Evolutionary conservation across 306 rosid genomes (phyloP).

Genomic region (Echinosophora koreensis): DNA sequence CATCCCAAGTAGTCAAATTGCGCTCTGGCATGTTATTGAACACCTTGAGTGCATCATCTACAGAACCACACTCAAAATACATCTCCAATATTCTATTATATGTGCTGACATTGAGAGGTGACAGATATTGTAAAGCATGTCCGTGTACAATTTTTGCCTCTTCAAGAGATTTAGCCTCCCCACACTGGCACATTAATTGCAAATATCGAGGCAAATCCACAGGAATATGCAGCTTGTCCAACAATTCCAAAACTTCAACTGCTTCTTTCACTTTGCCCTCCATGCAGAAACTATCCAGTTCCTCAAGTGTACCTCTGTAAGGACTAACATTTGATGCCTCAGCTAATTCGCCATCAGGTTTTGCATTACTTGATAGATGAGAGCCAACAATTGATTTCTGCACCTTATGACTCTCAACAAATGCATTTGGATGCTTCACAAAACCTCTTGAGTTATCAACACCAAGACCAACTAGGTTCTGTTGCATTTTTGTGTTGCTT

Average conservation of each 20-base stretch:
- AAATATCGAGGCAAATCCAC: constrained; percentile 64
- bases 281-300: constrained; percentile 65
- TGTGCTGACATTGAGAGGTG: constrained; percentile 66
- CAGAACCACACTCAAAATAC: constrained; percentile 82
- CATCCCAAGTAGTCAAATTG: constrained; percentile 85
- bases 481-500: constrained; percentile 29
- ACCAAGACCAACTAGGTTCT: constrained; percentile 37
- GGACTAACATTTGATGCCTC: constrained; percentile 49
- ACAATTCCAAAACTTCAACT: constrained; percentile 59
- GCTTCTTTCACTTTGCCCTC: constrained; percentile 86
- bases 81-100: constrained; percentile 75
- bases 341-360: constrained; percentile 40
- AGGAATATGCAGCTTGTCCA: constrained; percentile 55
- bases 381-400: constrained; percentile 49
- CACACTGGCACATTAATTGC: constrained; percentile 64
- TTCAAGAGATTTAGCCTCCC: constrained; percentile 64
- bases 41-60: constrained; percentile 65
- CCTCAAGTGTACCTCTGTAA: constrained; percentile 59
- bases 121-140: constrained; percentile 47
- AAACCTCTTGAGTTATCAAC: constrained; percentile 32
- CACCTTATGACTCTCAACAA: constrained; percentile 34
- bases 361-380: constrained; percentile 46
- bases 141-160: constrained; percentile 74
- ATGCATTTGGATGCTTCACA: constrained; percentile 34
- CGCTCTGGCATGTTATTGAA: constrained; percentile 68